These are phyloP conservation scores for Jaenimonas drosophilae DNA, from an alignment of 208 protist genomes.

Conservation along the genomic window DNA sequence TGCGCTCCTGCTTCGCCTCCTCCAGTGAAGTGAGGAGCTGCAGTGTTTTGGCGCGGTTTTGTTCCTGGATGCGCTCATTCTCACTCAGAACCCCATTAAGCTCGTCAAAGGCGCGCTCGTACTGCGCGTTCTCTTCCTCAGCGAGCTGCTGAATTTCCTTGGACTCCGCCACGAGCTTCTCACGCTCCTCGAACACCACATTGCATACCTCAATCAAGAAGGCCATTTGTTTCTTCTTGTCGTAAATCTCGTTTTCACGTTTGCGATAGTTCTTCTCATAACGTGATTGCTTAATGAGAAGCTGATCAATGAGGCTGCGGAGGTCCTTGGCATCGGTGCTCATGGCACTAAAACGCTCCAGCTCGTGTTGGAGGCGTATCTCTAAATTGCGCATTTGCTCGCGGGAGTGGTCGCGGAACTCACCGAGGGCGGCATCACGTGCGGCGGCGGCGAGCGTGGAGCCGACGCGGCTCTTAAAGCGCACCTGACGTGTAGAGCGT, in stretches of 20 bases:
- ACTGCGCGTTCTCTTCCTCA: constrained; percentile 31
- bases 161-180: constrained; percentile 35
- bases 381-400: constrained; percentile 84
- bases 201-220: constrained; percentile 90
- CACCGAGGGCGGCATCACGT: not conserved
- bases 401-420: constrained; percentile 16
- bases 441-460: not conserved
- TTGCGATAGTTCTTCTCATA: constrained; percentile 83
- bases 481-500: constrained; percentile 3
- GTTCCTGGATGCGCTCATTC: constrained; percentile 21
- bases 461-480: constrained; percentile 7
- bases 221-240: constrained; percentile 87
- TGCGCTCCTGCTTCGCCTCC: constrained; percentile 23
- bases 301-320: constrained; percentile 79
- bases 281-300: constrained; percentile 74
- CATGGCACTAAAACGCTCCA: constrained; percentile 77
- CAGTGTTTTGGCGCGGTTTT: constrained; percentile 31
- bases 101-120: constrained; percentile 64
- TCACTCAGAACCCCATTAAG: constrained; percentile 55
- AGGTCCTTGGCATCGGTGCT: constrained; percentile 65
- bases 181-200: constrained; percentile 75
- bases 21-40: constrained; percentile 25
- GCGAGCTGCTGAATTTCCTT: constrained; percentile 22
- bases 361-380: constrained; percentile 70
- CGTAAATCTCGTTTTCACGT: constrained; percentile 74